phyloP scores from a whole-genome alignment of 2,329 filamentous ascomycete species.

The Stachybotrys chartarum region DNA sequence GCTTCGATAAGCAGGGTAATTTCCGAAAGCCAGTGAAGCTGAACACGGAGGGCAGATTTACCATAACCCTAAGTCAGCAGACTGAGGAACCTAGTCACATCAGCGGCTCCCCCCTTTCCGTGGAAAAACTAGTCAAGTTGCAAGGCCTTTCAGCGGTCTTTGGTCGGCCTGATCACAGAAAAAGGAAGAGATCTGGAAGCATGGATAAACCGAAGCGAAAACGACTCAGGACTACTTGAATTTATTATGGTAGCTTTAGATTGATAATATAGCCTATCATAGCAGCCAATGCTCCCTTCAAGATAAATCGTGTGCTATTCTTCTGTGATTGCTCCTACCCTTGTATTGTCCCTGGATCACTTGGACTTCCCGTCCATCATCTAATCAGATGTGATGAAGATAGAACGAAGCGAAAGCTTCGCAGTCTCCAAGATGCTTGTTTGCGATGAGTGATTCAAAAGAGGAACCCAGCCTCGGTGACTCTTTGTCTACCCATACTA shows the following conservation, averaged over 20 bases:
- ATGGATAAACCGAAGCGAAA: background rate
- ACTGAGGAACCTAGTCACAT: background rate
- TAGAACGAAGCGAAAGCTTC: conserved; percentile 1
- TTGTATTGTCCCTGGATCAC: background rate
- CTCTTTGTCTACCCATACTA: conserved; percentile 1
- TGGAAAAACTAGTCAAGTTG: background rate
- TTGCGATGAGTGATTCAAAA: conserved; percentile 1
- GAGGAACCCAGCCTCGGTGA: background rate
- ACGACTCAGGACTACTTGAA: background rate
- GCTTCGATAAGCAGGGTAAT: background rate
- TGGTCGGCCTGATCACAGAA: background rate
- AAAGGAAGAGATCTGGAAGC: background rate
- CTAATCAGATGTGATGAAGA: background rate
- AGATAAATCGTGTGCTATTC: background rate
- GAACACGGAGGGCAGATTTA: background rate
- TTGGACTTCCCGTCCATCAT: background rate
- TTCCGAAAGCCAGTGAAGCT: background rate
- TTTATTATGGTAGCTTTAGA: background rate
- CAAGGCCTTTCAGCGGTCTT: background rate
- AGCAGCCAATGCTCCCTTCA: background rate
- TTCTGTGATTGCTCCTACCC: background rate
- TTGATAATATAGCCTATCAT: background rate
- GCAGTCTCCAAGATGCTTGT: conserved; percentile 1
- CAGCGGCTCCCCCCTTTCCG: background rate
- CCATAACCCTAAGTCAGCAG: background rate